A percentile compares a stretch with the other conserved stretches of the same genome.
Evolutionary conservation across 73 alveolate genomes (phyloP).

Genomic region (Blepharisma japonicum): DNA sequence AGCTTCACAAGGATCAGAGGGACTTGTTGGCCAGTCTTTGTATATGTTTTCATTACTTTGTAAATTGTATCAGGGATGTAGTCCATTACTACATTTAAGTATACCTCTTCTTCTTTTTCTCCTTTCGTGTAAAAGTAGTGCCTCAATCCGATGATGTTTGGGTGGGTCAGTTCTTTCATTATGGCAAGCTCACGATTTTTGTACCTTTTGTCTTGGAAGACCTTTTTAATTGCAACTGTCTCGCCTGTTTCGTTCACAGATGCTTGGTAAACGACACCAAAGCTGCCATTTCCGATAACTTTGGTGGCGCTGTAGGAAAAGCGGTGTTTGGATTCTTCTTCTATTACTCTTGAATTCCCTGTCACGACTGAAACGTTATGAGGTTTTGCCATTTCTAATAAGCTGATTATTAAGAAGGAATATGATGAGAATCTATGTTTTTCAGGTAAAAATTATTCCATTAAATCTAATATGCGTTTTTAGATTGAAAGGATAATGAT

Average conservation of each 20-base stretch:
- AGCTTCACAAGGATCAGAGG: slow-evolving; percentile 86
- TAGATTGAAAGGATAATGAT: too few relatives aligned
- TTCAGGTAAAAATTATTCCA: too few relatives aligned
- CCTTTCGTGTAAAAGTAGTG: slow-evolving; percentile 92
- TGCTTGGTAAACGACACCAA: slow-evolving; percentile 83
- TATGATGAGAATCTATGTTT: too few relatives aligned
- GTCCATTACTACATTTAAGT: slow-evolving; percentile 78
- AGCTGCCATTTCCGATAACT: slow-evolving; percentile 87
- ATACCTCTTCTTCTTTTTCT: slow-evolving; percentile 72
- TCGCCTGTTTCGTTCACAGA: slow-evolving; percentile 85
- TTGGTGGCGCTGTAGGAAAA: slow-evolving; percentile 81
- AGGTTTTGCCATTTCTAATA: too few relatives aligned
- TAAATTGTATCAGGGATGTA: slow-evolving; percentile 64
- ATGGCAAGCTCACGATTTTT: slow-evolving; percentile 89
- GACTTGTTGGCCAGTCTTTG: slow-evolving; percentile 78
- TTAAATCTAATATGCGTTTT: too few relatives aligned
- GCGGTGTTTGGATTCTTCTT: too few relatives aligned
- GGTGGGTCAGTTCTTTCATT: slow-evolving; percentile 90
- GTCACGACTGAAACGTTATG: too few relatives aligned
- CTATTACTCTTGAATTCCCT: too few relatives aligned
- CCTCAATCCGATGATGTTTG: slow-evolving; percentile 71
- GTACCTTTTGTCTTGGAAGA: slow-evolving; percentile 89
- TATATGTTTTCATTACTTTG: slow-evolving; percentile 83
- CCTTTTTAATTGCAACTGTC: slow-evolving; percentile 89
- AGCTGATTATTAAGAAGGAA: too few relatives aligned